Base-by-base conservation (phyloP, 768 basidiomycete species). In the Lentinus brumalis region DNA sequence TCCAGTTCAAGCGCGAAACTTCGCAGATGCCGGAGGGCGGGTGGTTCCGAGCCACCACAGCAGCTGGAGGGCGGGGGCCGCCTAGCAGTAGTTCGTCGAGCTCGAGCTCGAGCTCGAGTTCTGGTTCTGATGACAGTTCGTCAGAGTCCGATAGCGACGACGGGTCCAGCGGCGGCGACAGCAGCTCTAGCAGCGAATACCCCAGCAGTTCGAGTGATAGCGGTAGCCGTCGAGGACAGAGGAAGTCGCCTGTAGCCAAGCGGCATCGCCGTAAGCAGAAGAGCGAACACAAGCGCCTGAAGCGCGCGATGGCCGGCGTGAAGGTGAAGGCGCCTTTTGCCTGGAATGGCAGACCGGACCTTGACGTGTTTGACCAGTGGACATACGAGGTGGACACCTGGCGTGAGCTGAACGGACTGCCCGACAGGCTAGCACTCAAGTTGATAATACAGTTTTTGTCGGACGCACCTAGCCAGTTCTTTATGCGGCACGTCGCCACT, bases 401-500 rank as follows among this genome's bases (percentile, higher is more conserved):
- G n/a, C n/a, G n/a, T n/a, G n/a, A n/a, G n/a, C n/a, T n/a, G n/a
- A n/a, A n/a, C n/a, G n/a, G n/a, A n/a, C n/a, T n/a, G n/a, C n/a
- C n/a, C n/a, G n/a, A n/a, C n/a, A n/a, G n/a, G n/a, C n/a, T n/a
- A n/a, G n/a, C n/a, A n/a, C n/a, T n/a, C n/a, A n/a, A n/a, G n/a
- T n/a, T n/a, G n/a, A n/a, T n/a, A n/a, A n/a, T n/a, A n/a, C n/a
- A n/a, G n/a, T n/a, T n/a, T n/a, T n/a, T 70, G 52, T 7, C 47
- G 5, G 66, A 56, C 0, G 45, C 56, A 5, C 50, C 69, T 0
- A 51, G 62, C 21, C 50, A 58, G 15, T 70, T 68, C 51, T 70
- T 67, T 62, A 70, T 70, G 66, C 59, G 64, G 10, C 64, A 67
- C 41, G 65, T 69, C 0, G 55, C 68, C 5, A 26, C 50, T 1